Conservation (phyloP, 345 rosid species). For the Populus ilicifolia region DNA sequence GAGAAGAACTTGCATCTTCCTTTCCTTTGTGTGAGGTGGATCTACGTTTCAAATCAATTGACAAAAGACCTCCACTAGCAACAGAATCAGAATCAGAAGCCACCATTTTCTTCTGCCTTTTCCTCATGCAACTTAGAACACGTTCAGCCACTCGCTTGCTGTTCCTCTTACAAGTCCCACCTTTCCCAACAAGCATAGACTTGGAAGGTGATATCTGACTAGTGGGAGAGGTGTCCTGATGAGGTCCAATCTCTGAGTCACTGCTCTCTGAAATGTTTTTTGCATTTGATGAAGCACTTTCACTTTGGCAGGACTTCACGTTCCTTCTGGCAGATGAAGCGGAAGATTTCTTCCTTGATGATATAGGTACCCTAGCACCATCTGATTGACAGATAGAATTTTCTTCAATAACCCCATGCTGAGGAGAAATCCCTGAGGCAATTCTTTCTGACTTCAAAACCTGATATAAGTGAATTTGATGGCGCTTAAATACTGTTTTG, state of each 20-base stretch:
- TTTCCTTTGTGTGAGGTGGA: conserved; percentile 56
- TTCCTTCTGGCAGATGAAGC: conserved; percentile 46
- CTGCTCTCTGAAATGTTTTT: conserved; percentile 73
- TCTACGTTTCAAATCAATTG: conserved; percentile 45
- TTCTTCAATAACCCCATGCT: conserved; percentile 45
- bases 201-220: conserved; percentile 50
- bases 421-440: conserved; percentile 23
- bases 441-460: conserved; percentile 55
- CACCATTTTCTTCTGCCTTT: conserved; percentile 73
- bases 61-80: conserved; percentile 55
- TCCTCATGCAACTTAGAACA: conserved; percentile 63
- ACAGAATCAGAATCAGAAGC: conserved; percentile 74
- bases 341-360: conserved; percentile 52
- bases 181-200: conserved; percentile 54
- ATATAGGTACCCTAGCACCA: conserved; percentile 38
- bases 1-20: conserved; percentile 76
- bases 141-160: conserved; percentile 90
- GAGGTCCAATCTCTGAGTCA: conserved; percentile 74
- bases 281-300: conserved; percentile 93
- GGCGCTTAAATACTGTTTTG: conserved; percentile 8
- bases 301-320: conserved; percentile 65
- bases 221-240: conserved; percentile 42
- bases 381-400: conserved; percentile 51
- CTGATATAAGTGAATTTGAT: conserved; percentile 35
- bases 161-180: conserved; percentile 66